phyloP scores from a whole-genome alignment of 169 alveolate genomes.

The Theileria equi region DNA sequence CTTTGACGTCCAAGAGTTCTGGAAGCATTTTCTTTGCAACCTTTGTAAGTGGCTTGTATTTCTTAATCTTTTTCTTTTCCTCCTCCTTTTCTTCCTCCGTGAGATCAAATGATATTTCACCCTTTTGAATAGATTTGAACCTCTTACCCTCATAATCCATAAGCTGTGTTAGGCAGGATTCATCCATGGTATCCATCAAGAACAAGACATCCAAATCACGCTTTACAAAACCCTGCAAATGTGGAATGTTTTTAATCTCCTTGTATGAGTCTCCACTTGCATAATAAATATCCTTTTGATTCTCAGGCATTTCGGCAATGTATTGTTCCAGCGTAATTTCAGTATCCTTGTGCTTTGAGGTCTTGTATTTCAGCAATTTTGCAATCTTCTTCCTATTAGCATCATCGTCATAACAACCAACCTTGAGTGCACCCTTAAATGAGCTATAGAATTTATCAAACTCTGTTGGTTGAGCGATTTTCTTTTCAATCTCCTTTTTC shows the following conservation, averaged over 20 bases:
- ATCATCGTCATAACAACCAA: slow-evolving; percentile 95
- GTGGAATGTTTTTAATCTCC: slow-evolving; percentile 84
- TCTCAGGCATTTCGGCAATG: slow-evolving; percentile 88
- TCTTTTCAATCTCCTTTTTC: slow-evolving; percentile 74
- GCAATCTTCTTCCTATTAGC: slow-evolving; percentile 89
- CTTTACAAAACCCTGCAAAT: slow-evolving; percentile 87
- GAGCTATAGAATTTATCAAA: slow-evolving; percentile 86
- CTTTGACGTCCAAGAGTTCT: slow-evolving; percentile 77
- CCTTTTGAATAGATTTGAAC: slow-evolving; percentile 81
- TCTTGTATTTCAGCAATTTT: slow-evolving; percentile 86
- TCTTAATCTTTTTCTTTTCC: slow-evolving; percentile 69
- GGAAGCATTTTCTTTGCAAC: slow-evolving; percentile 73
- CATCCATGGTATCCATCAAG: slow-evolving; percentile 93
- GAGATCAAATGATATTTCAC: slow-evolving; percentile 76
- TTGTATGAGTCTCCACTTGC: slow-evolving; percentile 86
- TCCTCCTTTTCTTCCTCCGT: slow-evolving; percentile 71
- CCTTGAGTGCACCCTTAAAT: slow-evolving; percentile 88
- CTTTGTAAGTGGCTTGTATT: slow-evolving; percentile 69
- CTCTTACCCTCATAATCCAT: slow-evolving; percentile 84
- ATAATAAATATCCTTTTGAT: slow-evolving; percentile 90
- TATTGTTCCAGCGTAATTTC: slow-evolving; percentile 86
- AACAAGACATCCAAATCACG: slow-evolving; percentile 91
- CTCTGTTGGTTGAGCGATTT: slow-evolving; percentile 73
- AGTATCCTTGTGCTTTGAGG: slow-evolving; percentile 81
- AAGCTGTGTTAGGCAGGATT: slow-evolving; percentile 85